phyloP scores from a whole-genome alignment of 805 yeast species.

The Ogataea thermomethanolica region DNA sequence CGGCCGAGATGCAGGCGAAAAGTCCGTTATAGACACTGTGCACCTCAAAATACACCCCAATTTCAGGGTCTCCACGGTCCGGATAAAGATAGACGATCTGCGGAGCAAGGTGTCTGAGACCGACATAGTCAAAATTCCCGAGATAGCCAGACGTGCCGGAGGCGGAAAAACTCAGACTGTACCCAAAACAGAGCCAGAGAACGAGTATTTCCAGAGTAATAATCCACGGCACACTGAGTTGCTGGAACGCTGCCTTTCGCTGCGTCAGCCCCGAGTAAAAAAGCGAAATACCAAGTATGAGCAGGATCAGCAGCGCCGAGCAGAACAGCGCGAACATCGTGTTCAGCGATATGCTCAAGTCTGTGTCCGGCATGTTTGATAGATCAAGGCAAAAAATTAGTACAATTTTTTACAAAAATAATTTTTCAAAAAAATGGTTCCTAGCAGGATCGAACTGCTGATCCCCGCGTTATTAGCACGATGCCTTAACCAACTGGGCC shows the following conservation, averaged over 20 bases:
- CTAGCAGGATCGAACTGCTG: conserved; percentile 88
- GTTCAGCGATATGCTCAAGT: conserved; percentile 9
- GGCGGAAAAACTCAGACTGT: conserved; percentile 77
- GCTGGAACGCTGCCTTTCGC: conserved; percentile 72
- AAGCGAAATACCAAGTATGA: conserved; percentile 87
- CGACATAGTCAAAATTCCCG: conserved; percentile 75
- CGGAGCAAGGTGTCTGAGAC: conserved; percentile 53
- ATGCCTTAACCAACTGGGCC: conserved; percentile 45
- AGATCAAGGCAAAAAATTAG: neutral
- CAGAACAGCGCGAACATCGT: conserved; percentile 45
- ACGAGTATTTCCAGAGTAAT: conserved; percentile 63
- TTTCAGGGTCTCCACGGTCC: conserved; percentile 4
- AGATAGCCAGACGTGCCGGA: conserved; percentile 59
- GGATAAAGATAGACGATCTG: conserved; percentile 12
- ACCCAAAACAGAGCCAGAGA: conserved; percentile 94
- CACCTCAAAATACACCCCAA: conserved; percentile 53
- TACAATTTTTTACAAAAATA: neutral
- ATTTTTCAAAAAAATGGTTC: conserved; percentile 48
- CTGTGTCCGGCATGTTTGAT: neutral
- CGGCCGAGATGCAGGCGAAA: conserved; percentile 78
- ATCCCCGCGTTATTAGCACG: conserved; percentile 50
- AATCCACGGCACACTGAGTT: conserved; percentile 71
- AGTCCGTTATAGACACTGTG: conserved; percentile 78
- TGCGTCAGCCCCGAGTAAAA: conserved; percentile 83
- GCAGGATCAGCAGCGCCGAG: conserved; percentile 62